phyloP scores from a whole-genome alignment of 1,139 yeast species.

The Komagataea norvegica region DNA sequence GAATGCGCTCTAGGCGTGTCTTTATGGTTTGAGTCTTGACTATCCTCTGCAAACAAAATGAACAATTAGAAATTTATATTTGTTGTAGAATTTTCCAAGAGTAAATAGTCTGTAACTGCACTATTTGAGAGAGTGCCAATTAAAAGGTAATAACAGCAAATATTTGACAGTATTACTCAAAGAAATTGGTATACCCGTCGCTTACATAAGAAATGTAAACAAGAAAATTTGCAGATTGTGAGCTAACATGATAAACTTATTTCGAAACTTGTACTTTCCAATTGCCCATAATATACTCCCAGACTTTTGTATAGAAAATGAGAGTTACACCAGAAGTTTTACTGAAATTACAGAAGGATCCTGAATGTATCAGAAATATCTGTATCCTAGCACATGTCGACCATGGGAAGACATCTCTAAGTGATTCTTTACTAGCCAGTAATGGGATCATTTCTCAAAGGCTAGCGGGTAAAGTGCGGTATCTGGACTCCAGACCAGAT shows the following conservation, averaged over 20 bases:
- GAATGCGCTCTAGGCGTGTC: constrained; percentile 54
- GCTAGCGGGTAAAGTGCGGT: constrained; percentile 92
- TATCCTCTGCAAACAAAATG: background rate
- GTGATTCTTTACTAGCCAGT: constrained; percentile 88
- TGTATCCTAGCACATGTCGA: constrained; percentile 98
- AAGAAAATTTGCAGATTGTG: background rate
- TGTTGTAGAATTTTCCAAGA: no score
- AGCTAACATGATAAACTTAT: background rate
- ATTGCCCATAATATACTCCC: no score
- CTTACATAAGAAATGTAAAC: constrained; percentile 1
- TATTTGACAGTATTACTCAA: background rate
- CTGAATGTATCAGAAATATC: constrained; percentile 74
- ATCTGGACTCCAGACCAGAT: constrained; percentile 89
- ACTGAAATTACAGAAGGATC: constrained; percentile 60
- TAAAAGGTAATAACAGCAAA: no score
- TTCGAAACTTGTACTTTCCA: background rate
- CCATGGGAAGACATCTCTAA: constrained; percentile 94
- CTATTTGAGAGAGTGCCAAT: no score
- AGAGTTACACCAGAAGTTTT: constrained; percentile 57
- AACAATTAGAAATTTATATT: background rate
- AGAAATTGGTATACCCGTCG: background rate
- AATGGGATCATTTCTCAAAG: constrained; percentile 94
- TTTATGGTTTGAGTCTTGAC: no score
- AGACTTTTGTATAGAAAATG: no score
- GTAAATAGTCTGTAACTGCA: no score